A percentile compares a stretch with the other conserved stretches of the same genome.
Conservation (phyloP, 768 basidiomycete genomes). For the Boletellus emodensis region DNA sequence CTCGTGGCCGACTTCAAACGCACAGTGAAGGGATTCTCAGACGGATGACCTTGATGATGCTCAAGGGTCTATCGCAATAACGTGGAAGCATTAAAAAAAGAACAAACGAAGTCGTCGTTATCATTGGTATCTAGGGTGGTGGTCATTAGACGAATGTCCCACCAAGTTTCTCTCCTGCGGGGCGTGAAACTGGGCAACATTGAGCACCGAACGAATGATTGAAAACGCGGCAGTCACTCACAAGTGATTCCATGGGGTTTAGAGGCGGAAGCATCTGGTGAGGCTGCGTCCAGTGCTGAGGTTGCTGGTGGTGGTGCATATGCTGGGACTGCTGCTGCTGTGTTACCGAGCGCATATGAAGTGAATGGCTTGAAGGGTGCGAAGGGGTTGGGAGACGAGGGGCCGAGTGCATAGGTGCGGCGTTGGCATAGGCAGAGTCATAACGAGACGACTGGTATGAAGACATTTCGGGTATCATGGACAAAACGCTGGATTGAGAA, state of each 20-base stretch:
- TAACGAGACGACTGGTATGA: slow-evolving; percentile 52
- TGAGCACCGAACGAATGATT: slow-evolving; percentile 9
- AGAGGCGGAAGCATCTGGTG: slow-evolving; percentile 37
- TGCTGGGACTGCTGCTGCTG: slow-evolving; percentile 37
- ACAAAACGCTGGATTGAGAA: slow-evolving; percentile 41
- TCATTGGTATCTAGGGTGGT: slow-evolving; percentile 51
- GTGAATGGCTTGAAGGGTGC: slow-evolving; percentile 27
- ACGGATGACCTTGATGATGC: slow-evolving; percentile 43
- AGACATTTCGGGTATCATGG: slow-evolving; percentile 58
- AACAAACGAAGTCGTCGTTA: slow-evolving; percentile 29
- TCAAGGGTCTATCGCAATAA: slow-evolving; percentile 45
- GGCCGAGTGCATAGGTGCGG: slow-evolving; percentile 28
- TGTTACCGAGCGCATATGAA: slow-evolving; percentile 49
- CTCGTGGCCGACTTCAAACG: slow-evolving; percentile 37
- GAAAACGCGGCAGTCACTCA: slow-evolving; percentile 35
- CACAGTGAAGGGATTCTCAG: slow-evolving; percentile 42
- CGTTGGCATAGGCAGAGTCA: slow-evolving; percentile 44
- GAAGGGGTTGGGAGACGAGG: slow-evolving; percentile 38
- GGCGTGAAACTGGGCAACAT: slow-evolving; percentile 24
- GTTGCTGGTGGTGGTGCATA: slow-evolving; percentile 24
- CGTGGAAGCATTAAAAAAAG: slow-evolving; percentile 34
- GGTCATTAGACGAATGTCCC: slow-evolving; percentile 45
- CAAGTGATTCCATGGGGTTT: slow-evolving; percentile 62
- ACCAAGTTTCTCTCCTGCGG: slow-evolving; percentile 47
- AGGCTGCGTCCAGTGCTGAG: slow-evolving; percentile 52